These are phyloP conservation scores for Cladophialophora chaetospira DNA, from an alignment of 2,329 filamentous ascomycete species.

Conservation along the genomic window DNA sequence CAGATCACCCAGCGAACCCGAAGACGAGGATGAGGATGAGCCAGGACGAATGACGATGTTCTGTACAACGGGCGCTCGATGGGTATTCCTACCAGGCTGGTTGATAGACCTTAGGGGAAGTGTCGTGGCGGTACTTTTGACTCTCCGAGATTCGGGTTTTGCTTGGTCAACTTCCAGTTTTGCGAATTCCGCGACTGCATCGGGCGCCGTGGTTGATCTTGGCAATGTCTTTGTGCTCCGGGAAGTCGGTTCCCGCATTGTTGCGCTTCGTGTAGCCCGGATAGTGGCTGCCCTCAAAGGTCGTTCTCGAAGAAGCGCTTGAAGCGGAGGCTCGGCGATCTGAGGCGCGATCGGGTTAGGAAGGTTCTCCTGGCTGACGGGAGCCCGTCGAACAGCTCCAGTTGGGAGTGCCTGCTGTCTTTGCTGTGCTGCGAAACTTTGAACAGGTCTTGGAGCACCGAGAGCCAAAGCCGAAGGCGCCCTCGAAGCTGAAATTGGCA, in stretches of 20 bases:
- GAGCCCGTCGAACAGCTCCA: slow-evolving; percentile 8
- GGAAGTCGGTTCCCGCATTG: slow-evolving; percentile 9
- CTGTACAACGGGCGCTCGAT: not conserved
- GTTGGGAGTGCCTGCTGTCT: slow-evolving; percentile 47
- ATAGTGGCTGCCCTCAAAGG: slow-evolving; percentile 33
- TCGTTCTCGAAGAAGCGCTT: slow-evolving; percentile 34
- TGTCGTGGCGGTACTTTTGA: not conserved
- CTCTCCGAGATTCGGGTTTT: slow-evolving; percentile 6
- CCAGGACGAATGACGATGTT: slow-evolving; percentile 2
- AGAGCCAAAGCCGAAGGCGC: not conserved
- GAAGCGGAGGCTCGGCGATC: slow-evolving; percentile 9
- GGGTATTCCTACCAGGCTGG: not conserved
- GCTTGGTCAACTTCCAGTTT: slow-evolving; percentile 7
- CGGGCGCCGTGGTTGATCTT: slow-evolving; percentile 27
- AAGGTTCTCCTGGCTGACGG: slow-evolving; percentile 5
- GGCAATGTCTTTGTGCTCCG: slow-evolving; percentile 24
- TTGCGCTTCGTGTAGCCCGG: slow-evolving; percentile 26
- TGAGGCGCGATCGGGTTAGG: slow-evolving; percentile 1
- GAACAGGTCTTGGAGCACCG: slow-evolving; percentile 22
- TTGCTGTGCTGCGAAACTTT: slow-evolving; percentile 50
- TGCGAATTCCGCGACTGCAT: slow-evolving; percentile 17
- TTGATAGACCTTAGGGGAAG: not conserved
- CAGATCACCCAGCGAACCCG: slow-evolving; percentile 42
- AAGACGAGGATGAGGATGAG: slow-evolving; percentile 26
- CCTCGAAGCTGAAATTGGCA: slow-evolving; percentile 5